Evolutionary conservation across 2,329 filamentous ascomycete species (phyloP).

Genomic region (Gaeumannomyces sp.): DNA sequence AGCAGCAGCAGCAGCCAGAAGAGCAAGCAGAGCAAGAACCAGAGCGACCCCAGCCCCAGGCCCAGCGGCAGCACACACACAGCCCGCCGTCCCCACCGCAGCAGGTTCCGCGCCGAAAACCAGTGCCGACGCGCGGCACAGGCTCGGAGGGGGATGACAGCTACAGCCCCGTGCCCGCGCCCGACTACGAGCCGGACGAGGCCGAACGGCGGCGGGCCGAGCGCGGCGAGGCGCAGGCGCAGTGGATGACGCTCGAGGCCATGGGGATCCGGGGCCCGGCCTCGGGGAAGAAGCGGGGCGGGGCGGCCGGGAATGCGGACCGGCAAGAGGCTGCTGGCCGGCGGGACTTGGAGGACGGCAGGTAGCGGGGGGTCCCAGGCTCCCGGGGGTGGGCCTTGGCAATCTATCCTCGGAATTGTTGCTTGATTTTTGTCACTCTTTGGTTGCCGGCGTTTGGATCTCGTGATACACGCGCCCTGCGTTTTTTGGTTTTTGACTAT

Average conservation of each 20-base stretch:
- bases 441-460: background rate
- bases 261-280: background rate
- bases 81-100: background rate
- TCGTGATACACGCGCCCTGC: background rate
- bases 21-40: background rate
- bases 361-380: background rate
- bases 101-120: conserved; percentile 9
- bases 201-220: conserved; percentile 17
- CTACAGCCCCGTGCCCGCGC: conserved; percentile 10
- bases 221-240: conserved; percentile 21
- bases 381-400: too few relatives aligned
- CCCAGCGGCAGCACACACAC: background rate
- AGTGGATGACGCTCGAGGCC: conserved; percentile 13
- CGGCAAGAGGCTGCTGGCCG: background rate
- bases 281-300: background rate
- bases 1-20: background rate
- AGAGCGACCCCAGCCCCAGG: background rate
- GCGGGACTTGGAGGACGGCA: background rate
- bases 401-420: background rate
- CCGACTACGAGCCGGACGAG: conserved; percentile 17
- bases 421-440: background rate
- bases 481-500: background rate
- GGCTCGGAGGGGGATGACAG: background rate
- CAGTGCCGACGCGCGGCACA: conserved; percentile 6
- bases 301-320: too few relatives aligned